These are phyloP conservation scores for Fusarium drepaniforme DNA, from an alignment of 2,329 filamentous ascomycete species.

Conservation along the genomic window DNA sequence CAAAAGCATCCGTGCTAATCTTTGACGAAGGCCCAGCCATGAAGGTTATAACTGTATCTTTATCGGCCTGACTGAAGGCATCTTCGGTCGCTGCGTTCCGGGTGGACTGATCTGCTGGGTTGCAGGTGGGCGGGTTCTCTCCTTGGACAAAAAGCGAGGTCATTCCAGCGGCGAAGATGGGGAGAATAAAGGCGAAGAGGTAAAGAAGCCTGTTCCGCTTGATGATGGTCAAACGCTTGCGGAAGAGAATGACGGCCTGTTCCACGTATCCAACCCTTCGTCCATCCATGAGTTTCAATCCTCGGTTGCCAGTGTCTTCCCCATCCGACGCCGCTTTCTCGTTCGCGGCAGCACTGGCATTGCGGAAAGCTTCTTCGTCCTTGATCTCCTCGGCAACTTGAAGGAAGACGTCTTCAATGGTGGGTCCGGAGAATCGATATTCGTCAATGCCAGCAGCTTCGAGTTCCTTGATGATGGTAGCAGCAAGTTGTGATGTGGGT, in stretches of 20 bases:
- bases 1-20: slow-evolving; percentile 49
- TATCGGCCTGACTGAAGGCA: slow-evolving; percentile 53
- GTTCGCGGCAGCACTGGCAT: slow-evolving; percentile 30
- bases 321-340: slow-evolving; percentile 41
- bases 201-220: slow-evolving; percentile 85
- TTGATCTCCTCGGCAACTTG: slow-evolving; percentile 85
- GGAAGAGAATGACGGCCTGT: slow-evolving; percentile 81
- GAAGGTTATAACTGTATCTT: slow-evolving; percentile 41
- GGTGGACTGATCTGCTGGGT: slow-evolving; percentile 61
- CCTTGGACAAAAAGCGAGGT: slow-evolving; percentile 80
- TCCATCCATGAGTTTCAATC: slow-evolving; percentile 74
- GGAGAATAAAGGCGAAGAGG: slow-evolving; percentile 79
- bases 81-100: slow-evolving; percentile 51
- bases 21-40: slow-evolving; percentile 52
- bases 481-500: slow-evolving; percentile 76
- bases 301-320: slow-evolving; percentile 46
- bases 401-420: slow-evolving; percentile 93
- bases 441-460: slow-evolving; percentile 76
- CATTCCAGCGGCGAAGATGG: slow-evolving; percentile 82
- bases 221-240: slow-evolving; percentile 82
- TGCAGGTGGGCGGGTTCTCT: slow-evolving; percentile 65
- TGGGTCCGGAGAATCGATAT: slow-evolving; percentile 89
- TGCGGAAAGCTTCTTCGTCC: slow-evolving; percentile 58
- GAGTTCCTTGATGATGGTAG: slow-evolving; percentile 76
- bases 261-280: slow-evolving; percentile 74